Base-by-base conservation (phyloP, 495 filamentous ascomycete genomes). In the Trypethelium eluteriae region DNA sequence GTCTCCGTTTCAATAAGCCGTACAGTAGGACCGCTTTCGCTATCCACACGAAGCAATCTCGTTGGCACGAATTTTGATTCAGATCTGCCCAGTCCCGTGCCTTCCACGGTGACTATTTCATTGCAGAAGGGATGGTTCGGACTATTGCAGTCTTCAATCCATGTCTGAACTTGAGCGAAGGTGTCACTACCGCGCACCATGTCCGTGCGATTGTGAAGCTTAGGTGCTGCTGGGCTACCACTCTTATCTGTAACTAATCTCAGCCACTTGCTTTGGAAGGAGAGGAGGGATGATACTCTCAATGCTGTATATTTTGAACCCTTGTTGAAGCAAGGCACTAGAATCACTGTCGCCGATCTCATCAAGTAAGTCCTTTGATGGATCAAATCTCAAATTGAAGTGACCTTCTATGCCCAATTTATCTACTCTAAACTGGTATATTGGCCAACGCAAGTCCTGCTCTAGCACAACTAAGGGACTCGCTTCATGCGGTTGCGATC, bases 221-320 rank as follows among this genome's bases (percentile, higher is more conserved):
- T 59, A 35, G 32, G 14, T 4, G 32, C 32, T 36, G 32, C 32
- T 2, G 14, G 2, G 14, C 14, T 59, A 14, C 32, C 32, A 9
- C 7, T 59, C 25, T 59, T 59, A 36, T 59, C 32, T 59, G 32
- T 59, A 2, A 59, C 53, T 59, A 36, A 36, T 59, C 10, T 53
- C 16, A 53, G 49, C 49, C 5, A 36, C 32, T 14, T 18, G 18
- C 6, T 59, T 59, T 36, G 18, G 32, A 14, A 36, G 32, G 10
- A 36, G 32, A 59, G 14, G 32, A 59, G 5, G 18, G 18, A 14
- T 53, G 18, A 59, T 59, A 59, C 32, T 36, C 18, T 36, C 6
- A 59, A 36, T 7, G 14, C 5, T 35, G 18, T 59, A 59, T 35
- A 36, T 14, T 59, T 34, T 36, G 53, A 59, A 59, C 18, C 10